phyloP scores from a whole-genome alignment of 305 asterid genomes.

The Fraxinus floribunda region DNA sequence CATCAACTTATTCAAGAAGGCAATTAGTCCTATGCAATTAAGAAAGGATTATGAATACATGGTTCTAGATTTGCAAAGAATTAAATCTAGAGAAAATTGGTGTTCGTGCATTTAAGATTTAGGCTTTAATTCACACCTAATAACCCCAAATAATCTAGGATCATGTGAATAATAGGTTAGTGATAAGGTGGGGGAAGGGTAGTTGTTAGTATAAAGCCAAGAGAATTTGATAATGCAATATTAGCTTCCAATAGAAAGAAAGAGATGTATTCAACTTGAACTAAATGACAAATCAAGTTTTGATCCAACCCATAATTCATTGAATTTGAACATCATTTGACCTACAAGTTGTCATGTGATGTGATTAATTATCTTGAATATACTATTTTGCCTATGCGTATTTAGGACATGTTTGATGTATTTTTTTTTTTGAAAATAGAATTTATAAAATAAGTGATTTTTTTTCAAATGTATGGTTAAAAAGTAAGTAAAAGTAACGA shows the following conservation, averaged over 20 bases:
- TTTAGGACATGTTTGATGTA: neutral
- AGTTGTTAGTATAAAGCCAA: neutral
- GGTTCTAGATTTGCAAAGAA: neutral
- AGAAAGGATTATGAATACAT: neutral
- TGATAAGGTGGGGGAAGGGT: neutral
- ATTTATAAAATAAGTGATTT: neutral
- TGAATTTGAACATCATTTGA: slow-evolving; percentile 16
- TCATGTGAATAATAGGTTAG: neutral
- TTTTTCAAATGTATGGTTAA: neutral
- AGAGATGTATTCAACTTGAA: slow-evolving; percentile 26
- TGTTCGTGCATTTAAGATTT: neutral
- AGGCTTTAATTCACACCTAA: neutral
- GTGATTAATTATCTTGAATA: neutral
- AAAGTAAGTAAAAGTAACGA: neutral
- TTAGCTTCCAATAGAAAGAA: slow-evolving; percentile 7
- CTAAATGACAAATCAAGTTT: slow-evolving; percentile 25
- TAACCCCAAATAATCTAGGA: neutral
- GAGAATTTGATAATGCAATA: slow-evolving; percentile 7
- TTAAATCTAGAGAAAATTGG: neutral
- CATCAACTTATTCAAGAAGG: neutral
- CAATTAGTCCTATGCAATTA: neutral
- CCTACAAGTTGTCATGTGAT: slow-evolving; percentile 4
- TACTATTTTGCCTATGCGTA: neutral
- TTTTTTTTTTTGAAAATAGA: neutral
- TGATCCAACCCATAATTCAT: slow-evolving; percentile 16